phyloP scores from a whole-genome alignment of 441 rosid genomes.

The Populus trichocarpa region DNA sequence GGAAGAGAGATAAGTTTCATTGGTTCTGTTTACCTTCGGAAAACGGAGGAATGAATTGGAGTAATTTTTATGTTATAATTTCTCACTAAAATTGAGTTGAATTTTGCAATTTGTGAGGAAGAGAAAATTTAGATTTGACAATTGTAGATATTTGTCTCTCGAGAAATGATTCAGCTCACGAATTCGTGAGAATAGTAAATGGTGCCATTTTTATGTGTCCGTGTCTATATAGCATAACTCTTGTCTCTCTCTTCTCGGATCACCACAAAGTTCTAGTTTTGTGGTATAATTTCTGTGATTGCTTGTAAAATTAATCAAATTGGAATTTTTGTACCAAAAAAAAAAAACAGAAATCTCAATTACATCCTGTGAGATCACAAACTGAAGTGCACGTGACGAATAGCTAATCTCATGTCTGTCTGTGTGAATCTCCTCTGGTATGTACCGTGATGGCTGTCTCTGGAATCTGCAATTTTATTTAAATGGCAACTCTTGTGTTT shows the following conservation, averaged over 20 bases:
- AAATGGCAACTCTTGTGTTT: no score
- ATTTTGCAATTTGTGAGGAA: neutral
- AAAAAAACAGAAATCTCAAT: neutral
- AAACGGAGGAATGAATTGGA: neutral
- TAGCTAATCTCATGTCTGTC: neutral
- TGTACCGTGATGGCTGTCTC: neutral
- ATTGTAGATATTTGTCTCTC: neutral
- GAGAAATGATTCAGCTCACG: no score
- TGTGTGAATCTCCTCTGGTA: neutral
- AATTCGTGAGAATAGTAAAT: no score
- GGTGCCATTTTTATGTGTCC: no score
- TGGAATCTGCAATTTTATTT: neutral
- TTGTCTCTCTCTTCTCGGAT: neutral
- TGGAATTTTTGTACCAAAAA: neutral
- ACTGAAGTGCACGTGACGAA: neutral
- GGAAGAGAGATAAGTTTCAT: neutral
- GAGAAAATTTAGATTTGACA: neutral
- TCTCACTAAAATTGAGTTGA: neutral
- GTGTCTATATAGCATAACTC: no score
- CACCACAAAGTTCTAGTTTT: neutral
- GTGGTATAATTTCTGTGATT: neutral
- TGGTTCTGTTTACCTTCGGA: neutral
- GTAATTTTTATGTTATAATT: neutral
- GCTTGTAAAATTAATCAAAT: neutral
- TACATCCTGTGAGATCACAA: neutral